Percentiles rank a stretch among this genome's conserved stretches.
phyloP scores from a whole-genome alignment of 805 yeast genomes.

The Metschnikowia shivogae region DNA sequence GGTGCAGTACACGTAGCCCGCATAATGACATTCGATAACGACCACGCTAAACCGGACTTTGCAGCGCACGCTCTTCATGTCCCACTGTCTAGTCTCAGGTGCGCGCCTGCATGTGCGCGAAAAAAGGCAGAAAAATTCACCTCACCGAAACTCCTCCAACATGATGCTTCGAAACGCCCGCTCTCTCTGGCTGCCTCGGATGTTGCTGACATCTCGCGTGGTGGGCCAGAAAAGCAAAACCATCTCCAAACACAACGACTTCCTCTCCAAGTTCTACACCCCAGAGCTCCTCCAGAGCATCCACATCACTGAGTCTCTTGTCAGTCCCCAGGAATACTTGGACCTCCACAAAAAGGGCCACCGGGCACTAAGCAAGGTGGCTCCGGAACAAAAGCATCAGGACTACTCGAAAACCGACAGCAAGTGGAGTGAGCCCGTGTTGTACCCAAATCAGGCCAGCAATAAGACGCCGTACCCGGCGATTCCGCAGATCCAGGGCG shows the following conservation, averaged over 20 bases:
- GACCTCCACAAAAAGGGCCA: constrained; percentile 31
- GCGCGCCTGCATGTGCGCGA: constrained; percentile 4
- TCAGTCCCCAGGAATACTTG: constrained; percentile 60
- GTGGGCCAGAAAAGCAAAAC: neutral
- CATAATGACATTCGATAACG: too few relatives aligned
- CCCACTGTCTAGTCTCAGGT: neutral
- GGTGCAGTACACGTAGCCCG: neutral
- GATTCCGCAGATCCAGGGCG: constrained; percentile 51
- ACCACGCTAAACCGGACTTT: too few relatives aligned
- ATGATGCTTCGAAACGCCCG: constrained; percentile 11
- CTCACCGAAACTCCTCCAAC: neutral
- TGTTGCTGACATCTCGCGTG: constrained; percentile 4
- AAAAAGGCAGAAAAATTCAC: constrained; percentile 6
- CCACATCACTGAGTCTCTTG: constrained; percentile 70
- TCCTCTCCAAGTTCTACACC: constrained; percentile 71
- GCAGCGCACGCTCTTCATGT: too few relatives aligned
- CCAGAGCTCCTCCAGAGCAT: constrained; percentile 79
- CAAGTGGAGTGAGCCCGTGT: constrained; percentile 64
- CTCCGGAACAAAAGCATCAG: constrained; percentile 59
- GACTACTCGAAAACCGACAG: constrained; percentile 72
- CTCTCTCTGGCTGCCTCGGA: constrained; percentile 2
- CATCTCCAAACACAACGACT: constrained; percentile 44
- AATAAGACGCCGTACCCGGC: constrained; percentile 53
- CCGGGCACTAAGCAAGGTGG: constrained; percentile 45
- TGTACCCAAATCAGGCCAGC: constrained; percentile 47